Percentiles rank a stretch among this genome's conserved stretches.
phyloP scores from a whole-genome alignment of 768 basidiomycete species.

The Amylocystis lapponica region DNA sequence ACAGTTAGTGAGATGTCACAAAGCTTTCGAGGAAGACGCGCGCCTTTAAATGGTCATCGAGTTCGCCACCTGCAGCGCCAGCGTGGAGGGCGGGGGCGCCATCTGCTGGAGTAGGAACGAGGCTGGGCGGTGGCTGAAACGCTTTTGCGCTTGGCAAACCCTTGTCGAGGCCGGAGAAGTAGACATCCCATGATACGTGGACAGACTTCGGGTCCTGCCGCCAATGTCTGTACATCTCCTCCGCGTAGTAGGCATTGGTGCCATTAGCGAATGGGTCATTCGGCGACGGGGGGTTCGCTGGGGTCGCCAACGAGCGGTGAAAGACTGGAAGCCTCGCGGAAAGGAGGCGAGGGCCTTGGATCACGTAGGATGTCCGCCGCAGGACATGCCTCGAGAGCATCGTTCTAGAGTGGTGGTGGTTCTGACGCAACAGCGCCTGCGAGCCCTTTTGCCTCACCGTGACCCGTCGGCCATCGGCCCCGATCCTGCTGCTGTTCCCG shows the following conservation, averaged over 20 bases:
- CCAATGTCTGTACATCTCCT: slow-evolving; percentile 95
- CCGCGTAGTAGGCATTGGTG: slow-evolving; percentile 92
- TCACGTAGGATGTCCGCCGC: slow-evolving; percentile 27
- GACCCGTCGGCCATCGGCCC: slow-evolving; percentile 1
- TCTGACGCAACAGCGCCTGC: not conserved
- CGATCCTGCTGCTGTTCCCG: not conserved
- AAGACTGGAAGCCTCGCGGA: slow-evolving; percentile 14
- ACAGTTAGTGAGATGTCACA: not conserved
- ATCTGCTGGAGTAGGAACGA: slow-evolving; percentile 58
- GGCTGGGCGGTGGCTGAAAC: slow-evolving; percentile 76
- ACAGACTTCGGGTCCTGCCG: slow-evolving; percentile 86
- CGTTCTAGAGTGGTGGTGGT: not conserved
- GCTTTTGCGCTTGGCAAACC: slow-evolving; percentile 76
- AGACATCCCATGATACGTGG: slow-evolving; percentile 90
- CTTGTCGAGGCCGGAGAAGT: slow-evolving; percentile 90
- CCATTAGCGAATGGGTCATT: slow-evolving; percentile 91
- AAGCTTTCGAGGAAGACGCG: not conserved
- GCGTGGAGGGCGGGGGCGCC: slow-evolving; percentile 15
- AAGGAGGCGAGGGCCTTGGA: slow-evolving; percentile 19
- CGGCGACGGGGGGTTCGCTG: slow-evolving; percentile 55
- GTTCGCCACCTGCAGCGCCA: slow-evolving; percentile 59
- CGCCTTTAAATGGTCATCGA: slow-evolving; percentile 94
- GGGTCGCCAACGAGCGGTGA: slow-evolving; percentile 41
- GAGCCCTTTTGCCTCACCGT: not conserved
- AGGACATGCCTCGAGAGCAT: slow-evolving; percentile 36